phyloP scores from a whole-genome alignment of 345 rosid genomes.

The Ailanthus altissimus region DNA sequence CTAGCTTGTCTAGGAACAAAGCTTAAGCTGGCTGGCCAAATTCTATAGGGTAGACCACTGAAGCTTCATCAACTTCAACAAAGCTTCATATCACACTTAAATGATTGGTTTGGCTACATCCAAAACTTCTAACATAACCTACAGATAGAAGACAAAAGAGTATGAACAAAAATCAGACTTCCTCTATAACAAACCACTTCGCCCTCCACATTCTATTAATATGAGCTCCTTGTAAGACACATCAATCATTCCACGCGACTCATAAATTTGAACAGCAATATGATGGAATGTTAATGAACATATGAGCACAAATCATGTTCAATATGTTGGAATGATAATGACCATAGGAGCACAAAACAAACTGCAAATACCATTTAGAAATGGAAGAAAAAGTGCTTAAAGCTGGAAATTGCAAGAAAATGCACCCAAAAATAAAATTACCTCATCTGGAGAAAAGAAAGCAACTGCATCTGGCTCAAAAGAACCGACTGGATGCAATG shows the following conservation, averaged over 20 bases:
- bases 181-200: neutral
- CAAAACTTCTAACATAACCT: neutral
- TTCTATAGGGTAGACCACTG: neutral
- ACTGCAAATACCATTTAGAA: neutral
- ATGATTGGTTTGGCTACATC: neutral
- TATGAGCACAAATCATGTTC: neutral
- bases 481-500: slow-evolving; percentile 93
- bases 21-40: neutral
- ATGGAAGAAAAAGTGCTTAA: neutral
- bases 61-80: slow-evolving; percentile 2
- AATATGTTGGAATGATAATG: neutral
- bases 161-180: neutral
- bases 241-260: neutral
- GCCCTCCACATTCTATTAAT: neutral
- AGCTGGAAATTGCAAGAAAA: neutral
- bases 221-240: neutral
- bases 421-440: slow-evolving; percentile 25
- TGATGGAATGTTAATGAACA: neutral
- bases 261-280: neutral
- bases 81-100: neutral
- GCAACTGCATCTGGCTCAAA: slow-evolving; percentile 88
- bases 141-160: neutral
- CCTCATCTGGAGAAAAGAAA: slow-evolving; percentile 98
- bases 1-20: slow-evolving; percentile 13
- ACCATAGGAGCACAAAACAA: neutral